phyloP scores from a whole-genome alignment of 192 early-diverging fungal genomes.

The Coemansia sp. region DNA sequence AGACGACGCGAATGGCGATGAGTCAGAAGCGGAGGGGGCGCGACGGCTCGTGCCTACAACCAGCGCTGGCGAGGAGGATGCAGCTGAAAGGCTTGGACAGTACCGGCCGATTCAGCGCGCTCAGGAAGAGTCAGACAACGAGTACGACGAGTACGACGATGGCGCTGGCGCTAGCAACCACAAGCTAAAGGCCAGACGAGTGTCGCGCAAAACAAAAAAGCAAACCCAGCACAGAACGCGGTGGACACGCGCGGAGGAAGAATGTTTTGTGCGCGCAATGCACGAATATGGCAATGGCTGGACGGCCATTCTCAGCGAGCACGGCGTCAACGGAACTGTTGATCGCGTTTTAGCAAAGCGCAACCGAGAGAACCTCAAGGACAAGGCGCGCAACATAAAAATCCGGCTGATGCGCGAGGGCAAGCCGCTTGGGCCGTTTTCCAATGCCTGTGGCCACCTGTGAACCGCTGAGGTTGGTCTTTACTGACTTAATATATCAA shows the following conservation, averaged over 20 bases:
- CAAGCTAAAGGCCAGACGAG: not conserved
- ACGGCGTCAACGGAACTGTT: conserved; percentile 23
- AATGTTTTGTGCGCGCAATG: conserved; percentile 38
- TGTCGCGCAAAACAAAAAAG: not conserved
- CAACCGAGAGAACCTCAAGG: conserved; percentile 43
- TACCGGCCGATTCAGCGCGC: conserved; percentile 24
- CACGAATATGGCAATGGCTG: conserved; percentile 25
- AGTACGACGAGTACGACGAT: no score
- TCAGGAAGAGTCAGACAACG: conserved; percentile 3
- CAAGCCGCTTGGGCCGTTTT: conserved; percentile 37
- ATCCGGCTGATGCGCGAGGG: conserved; percentile 36
- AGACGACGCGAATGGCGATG: not conserved
- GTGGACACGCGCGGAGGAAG: conserved; percentile 41
- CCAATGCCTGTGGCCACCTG: conserved; percentile 14
- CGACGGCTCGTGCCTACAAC: not conserved
- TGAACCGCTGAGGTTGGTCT: not conserved
- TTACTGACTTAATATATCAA: no score
- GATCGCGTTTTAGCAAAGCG: conserved; percentile 33
- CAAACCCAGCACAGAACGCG: conserved; percentile 1
- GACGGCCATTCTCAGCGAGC: conserved; percentile 29
- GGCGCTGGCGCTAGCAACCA: not conserved
- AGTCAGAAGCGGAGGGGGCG: not conserved
- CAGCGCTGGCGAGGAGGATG: not conserved
- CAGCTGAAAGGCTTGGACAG: conserved; percentile 28
- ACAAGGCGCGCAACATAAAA: conserved; percentile 56